These are phyloP conservation scores for Penicillium hesseltinei DNA, from an alignment of 2,329 filamentous ascomycete genomes.

Conservation along the genomic window DNA sequence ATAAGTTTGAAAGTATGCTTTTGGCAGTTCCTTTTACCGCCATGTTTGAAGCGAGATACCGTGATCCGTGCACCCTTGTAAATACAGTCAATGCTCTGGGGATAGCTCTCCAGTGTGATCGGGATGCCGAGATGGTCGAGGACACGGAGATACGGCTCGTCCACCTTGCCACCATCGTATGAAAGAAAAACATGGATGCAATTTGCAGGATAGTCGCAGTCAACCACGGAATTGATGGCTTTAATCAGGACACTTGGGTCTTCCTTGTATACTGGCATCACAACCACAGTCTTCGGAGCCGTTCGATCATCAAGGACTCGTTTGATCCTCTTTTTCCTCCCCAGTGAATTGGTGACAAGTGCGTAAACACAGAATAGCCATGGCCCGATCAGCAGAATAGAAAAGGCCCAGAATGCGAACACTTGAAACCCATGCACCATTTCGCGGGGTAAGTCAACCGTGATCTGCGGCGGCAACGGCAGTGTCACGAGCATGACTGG, in stretches of 20 bases:
- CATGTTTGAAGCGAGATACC: constrained; percentile 86
- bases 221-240: constrained; percentile 86
- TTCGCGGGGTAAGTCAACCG: constrained; percentile 65
- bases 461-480: constrained; percentile 72
- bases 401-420: constrained; percentile 95
- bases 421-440: constrained; percentile 78
- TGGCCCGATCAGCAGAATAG: constrained; percentile 77
- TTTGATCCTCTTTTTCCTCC: constrained; percentile 77
- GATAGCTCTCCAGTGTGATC: constrained; percentile 68
- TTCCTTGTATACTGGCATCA: constrained; percentile 97
- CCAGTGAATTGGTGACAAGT: constrained; percentile 81
- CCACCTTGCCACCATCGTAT: constrained; percentile 86
- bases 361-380: constrained; percentile 94
- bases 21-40: constrained; percentile 90
- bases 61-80: constrained; percentile 84
- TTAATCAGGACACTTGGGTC: constrained; percentile 78
- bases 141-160: constrained; percentile 84
- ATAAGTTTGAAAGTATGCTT: constrained; percentile 92
- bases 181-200: constrained; percentile 95
- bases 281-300: constrained; percentile 89
- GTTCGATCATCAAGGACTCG: constrained; percentile 78
- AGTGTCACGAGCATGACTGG: constrained; percentile 93
- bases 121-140: constrained; percentile 82
- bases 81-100: constrained; percentile 83
- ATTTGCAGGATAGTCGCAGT: constrained; percentile 87